Percentiles rank a stretch among this genome's conserved stretches.
These are phyloP conservation scores for Coelastrella sp. DNA, from an alignment of 139 green algal genomes.

Conservation along the genomic window DNA sequence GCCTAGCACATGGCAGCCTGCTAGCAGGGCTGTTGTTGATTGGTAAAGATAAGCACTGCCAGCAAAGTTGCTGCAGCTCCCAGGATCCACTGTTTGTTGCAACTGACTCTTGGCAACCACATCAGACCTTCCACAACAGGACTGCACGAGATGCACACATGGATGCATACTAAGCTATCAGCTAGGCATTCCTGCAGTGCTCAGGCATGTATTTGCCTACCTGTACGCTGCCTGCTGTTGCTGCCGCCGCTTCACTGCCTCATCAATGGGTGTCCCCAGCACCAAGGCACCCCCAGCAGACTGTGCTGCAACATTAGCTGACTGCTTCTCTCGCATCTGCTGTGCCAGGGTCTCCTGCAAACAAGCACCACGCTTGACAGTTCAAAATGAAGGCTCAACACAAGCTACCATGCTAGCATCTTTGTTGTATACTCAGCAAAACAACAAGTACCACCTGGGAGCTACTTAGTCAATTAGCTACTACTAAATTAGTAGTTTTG, in stretches of 20 bases:
- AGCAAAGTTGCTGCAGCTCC: no score
- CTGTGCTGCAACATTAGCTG: neutral
- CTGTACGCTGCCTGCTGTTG: slow-evolving; percentile 28
- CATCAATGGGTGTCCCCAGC: neutral
- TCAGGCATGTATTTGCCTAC: neutral
- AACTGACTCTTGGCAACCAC: no score
- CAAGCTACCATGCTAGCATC: neutral
- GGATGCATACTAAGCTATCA: no score
- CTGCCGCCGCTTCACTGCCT: neutral
- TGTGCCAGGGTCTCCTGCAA: neutral
- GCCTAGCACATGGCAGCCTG: no score
- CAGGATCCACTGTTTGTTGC: no score
- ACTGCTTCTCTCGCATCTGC: slow-evolving; percentile 27
- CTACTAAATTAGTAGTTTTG: no score
- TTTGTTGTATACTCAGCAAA: neutral
- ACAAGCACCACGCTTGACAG: neutral
- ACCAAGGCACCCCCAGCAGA: neutral
- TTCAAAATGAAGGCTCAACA: neutral
- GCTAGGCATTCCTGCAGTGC: neutral
- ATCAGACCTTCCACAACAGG: no score
- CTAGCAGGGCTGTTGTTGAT: no score
- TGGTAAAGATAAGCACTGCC: no score
- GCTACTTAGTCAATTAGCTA: no score
- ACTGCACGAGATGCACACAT: no score
- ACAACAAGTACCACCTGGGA: neutral